phyloP scores from a whole-genome alignment of 148 eudicot genomes.

The Cornus florida region DNA sequence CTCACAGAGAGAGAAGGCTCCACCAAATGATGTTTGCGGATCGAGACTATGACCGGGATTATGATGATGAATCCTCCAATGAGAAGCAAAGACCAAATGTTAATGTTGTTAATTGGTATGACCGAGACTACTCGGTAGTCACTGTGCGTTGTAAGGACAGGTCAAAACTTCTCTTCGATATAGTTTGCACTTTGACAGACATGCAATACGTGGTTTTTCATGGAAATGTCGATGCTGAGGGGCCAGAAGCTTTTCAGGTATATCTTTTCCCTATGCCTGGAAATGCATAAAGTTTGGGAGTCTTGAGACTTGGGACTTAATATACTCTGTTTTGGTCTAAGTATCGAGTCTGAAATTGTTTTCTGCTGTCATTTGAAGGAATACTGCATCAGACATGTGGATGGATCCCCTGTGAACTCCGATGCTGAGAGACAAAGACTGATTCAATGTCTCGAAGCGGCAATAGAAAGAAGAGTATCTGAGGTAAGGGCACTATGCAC shows the following conservation, averaged over 20 bases:
- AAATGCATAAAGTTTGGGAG: background rate
- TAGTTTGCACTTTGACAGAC: slow-evolving; percentile 87
- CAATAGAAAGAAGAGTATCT: slow-evolving; percentile 84
- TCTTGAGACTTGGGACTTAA: background rate
- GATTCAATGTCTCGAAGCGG: slow-evolving; percentile 91
- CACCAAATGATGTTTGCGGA: slow-evolving; percentile 93
- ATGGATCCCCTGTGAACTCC: slow-evolving; percentile 91
- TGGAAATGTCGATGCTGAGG: slow-evolving; percentile 83
- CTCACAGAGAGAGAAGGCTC: slow-evolving; percentile 84
- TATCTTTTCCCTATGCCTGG: background rate
- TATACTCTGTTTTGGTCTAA: background rate
- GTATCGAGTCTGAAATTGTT: background rate
- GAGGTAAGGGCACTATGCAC: slow-evolving; percentile 49
- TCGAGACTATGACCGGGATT: slow-evolving; percentile 61
- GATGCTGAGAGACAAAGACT: slow-evolving; percentile 91
- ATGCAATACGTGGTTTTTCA: slow-evolving; percentile 94
- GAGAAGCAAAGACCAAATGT: slow-evolving; percentile 65
- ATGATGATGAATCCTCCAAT: slow-evolving; percentile 26
- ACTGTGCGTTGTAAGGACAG: slow-evolving; percentile 79
- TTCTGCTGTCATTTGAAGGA: slow-evolving; percentile 46
- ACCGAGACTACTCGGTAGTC: slow-evolving; percentile 82
- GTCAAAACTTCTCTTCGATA: slow-evolving; percentile 89
- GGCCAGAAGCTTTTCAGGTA: slow-evolving; percentile 88
- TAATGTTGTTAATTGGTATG: slow-evolving; percentile 78
- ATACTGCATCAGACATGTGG: slow-evolving; percentile 77